These are phyloP conservation scores for Maudiozyma bulderi DNA, from an alignment of 805 yeast species.

Conservation along the genomic window DNA sequence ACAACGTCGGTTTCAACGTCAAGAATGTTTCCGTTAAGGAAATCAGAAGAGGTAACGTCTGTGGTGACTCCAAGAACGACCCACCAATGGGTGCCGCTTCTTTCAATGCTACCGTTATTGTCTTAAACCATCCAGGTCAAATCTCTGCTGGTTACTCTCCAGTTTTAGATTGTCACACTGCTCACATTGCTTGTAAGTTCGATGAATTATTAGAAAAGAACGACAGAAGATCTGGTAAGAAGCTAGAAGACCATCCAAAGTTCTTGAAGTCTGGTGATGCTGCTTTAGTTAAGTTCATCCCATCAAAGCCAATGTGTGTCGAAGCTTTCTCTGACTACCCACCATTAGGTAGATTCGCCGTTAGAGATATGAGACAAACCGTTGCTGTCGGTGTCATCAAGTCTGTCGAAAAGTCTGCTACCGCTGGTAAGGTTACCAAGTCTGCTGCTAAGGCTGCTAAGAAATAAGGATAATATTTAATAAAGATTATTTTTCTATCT, in stretches of 20 bases:
- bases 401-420: slow-evolving; percentile 79
- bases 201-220: slow-evolving; percentile 71
- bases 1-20: slow-evolving; percentile 84
- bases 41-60: slow-evolving; percentile 86
- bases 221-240: slow-evolving; percentile 91
- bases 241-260: slow-evolving; percentile 80
- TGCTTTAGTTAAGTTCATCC: slow-evolving; percentile 83
- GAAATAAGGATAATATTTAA: slow-evolving; percentile 18
- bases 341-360: slow-evolving; percentile 96
- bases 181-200: slow-evolving; percentile 87
- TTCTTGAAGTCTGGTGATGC: slow-evolving; percentile 95
- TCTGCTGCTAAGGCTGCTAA: slow-evolving; percentile 46
- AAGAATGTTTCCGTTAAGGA: slow-evolving; percentile 86
- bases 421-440: slow-evolving; percentile 36
- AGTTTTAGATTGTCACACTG: slow-evolving; percentile 83
- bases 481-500: not conserved
- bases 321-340: slow-evolving; percentile 92
- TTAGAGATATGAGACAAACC: slow-evolving; percentile 99
- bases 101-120: slow-evolving; percentile 78
- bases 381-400: slow-evolving; percentile 99
- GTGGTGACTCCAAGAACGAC: slow-evolving; percentile 85
- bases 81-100: slow-evolving; percentile 74
- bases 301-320: slow-evolving; percentile 88
- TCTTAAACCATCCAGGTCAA: slow-evolving; percentile 90
- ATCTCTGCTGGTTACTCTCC: slow-evolving; percentile 86